phyloP scores from a whole-genome alignment of 192 early-diverging fungal genomes.

The Linnemannia zychae region DNA sequence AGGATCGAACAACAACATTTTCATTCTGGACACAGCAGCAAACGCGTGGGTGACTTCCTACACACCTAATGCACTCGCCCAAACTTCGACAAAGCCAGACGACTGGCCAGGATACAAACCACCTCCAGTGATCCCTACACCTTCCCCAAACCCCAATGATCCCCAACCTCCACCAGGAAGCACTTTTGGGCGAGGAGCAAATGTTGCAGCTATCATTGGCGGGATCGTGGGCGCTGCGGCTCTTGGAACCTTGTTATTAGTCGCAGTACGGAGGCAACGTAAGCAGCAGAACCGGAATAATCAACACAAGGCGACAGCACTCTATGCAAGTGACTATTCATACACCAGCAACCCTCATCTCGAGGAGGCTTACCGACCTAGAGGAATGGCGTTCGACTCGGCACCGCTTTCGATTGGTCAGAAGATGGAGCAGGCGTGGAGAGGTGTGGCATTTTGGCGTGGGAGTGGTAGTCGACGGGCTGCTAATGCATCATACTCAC shows the following conservation, averaged over 20 bases:
- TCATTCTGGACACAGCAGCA: conserved; percentile 33
- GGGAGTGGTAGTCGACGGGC: background rate
- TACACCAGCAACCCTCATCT: background rate
- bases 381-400: conserved; percentile 42
- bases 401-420: conserved; percentile 25
- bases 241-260: conserved; percentile 12
- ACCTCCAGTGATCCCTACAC: conserved; percentile 19
- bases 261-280: conserved; percentile 12
- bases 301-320: conserved; percentile 14
- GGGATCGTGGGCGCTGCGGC: conserved; percentile 16
- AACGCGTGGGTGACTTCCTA: conserved; percentile 52
- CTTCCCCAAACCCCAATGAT: conserved; percentile 2
- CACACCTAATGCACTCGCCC: conserved; percentile 27
- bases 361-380: conserved; percentile 30
- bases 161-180: background rate
- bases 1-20: conserved; percentile 45
- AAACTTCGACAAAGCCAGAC: conserved; percentile 46
- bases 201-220: conserved; percentile 35
- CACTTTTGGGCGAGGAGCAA: background rate
- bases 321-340: conserved; percentile 12
- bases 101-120: conserved; percentile 57
- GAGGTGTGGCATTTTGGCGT: conserved; percentile 20
- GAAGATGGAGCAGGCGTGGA: conserved; percentile 28
- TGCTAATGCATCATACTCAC: conserved; percentile 27
- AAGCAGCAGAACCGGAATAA: background rate